phyloP scores from a whole-genome alignment of 257 asterid genomes.

The Plantago elongata region DNA sequence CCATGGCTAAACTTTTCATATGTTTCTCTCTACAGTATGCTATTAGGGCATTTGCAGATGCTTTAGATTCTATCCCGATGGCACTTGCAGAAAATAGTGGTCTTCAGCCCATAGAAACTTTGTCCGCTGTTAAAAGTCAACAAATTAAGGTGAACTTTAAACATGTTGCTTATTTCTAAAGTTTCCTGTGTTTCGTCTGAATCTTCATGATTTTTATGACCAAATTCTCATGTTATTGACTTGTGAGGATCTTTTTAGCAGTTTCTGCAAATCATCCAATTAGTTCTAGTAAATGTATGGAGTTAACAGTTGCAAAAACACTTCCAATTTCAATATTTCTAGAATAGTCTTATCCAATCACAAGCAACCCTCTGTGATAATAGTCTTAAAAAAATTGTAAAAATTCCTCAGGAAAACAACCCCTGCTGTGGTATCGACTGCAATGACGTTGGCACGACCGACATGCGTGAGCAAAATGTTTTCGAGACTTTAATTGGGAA shows the following conservation, averaged over 20 bases:
- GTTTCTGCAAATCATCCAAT: too few species aligned
- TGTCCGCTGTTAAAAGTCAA: slow-evolving; percentile 85
- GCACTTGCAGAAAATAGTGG: slow-evolving; percentile 98
- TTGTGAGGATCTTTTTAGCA: too few species aligned
- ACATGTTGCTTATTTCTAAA: too few species aligned
- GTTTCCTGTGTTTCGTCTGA: too few species aligned
- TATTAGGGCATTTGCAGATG: slow-evolving; percentile 93
- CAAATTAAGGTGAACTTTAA: slow-evolving; percentile 64
- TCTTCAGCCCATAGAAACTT: slow-evolving; percentile 86
- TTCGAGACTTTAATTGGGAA: slow-evolving; percentile 83
- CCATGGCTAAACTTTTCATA: slow-evolving; percentile 17
- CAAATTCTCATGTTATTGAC: too few species aligned
- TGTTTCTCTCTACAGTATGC: slow-evolving; percentile 61
- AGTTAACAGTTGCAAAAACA: neutral
- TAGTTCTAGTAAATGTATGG: too few species aligned
- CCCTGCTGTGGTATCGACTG: slow-evolving; percentile 74
- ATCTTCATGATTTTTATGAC: too few species aligned
- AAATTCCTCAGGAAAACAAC: slow-evolving; percentile 54
- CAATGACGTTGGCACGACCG: slow-evolving; percentile 73
- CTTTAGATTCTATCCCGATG: slow-evolving; percentile 93
- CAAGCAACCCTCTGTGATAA: too few species aligned
- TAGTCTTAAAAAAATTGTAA: neutral
- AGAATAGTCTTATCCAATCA: too few species aligned
- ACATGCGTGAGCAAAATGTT: slow-evolving; percentile 84
- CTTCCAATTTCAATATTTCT: too few species aligned